Percentiles rank a stretch among this genome's conserved stretches.
Evolutionary conservation across 352 stramenopile genomes (phyloP).

Genomic region (Globisporangium viniferum): DNA sequence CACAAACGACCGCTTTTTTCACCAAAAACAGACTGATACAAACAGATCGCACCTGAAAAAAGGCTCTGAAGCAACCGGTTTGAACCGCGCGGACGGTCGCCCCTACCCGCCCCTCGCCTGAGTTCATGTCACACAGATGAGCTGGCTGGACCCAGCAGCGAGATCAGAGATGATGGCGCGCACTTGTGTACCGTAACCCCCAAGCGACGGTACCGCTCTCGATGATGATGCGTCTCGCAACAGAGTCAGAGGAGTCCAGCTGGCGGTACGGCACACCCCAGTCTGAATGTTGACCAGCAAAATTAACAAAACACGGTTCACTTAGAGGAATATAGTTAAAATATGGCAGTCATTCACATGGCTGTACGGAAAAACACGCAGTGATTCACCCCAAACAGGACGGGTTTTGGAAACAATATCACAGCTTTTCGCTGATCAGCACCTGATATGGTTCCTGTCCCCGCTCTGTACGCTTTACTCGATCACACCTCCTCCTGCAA

Average conservation of each 20-base stretch:
- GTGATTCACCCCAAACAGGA: neutral
- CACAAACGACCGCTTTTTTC: too few species aligned
- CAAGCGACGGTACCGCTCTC: neutral
- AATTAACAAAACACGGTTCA: neutral
- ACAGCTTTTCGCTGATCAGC: neutral
- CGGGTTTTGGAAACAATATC: neutral
- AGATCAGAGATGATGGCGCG: slow-evolving; percentile 1
- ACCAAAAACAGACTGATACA: neutral
- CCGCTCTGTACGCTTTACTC: neutral
- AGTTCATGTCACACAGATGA: neutral
- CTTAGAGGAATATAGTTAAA: neutral
- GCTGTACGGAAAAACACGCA: too few species aligned
- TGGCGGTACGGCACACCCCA: neutral
- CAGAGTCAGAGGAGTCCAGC: neutral
- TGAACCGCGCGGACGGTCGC: neutral
- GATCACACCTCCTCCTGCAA: neutral
- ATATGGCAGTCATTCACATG: too few species aligned
- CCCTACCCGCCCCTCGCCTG: neutral
- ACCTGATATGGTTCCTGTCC: slow-evolving; percentile 1
- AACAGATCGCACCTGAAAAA: neutral
- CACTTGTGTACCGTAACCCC: neutral
- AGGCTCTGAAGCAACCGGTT: neutral
- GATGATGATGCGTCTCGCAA: neutral
- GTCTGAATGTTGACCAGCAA: neutral
- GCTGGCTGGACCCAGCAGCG: neutral